Evolutionary conservation across 768 basidiomycete genomes (phyloP).

Genomic region (Auriscalpium orientale): DNA sequence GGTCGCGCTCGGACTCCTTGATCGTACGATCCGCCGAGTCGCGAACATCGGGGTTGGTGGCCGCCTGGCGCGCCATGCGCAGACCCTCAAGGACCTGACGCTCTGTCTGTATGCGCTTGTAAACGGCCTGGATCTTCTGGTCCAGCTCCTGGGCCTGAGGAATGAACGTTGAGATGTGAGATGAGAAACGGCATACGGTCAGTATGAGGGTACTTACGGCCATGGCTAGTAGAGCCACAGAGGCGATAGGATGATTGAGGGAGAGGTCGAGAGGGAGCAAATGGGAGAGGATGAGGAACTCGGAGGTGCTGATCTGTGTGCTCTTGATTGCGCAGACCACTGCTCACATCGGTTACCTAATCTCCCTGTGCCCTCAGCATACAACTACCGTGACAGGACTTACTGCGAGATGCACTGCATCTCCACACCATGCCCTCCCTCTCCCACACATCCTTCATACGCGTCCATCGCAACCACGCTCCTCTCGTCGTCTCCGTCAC

Average conservation of each 20-base stretch:
- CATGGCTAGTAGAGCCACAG: not conserved
- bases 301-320: not conserved
- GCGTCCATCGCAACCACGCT: conserved; percentile 36
- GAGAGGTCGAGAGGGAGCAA: not conserved
- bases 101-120: conserved; percentile 86
- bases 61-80: conserved; percentile 71
- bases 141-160: conserved; percentile 54
- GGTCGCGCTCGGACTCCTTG: conserved; percentile 74
- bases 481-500: conserved; percentile 38
- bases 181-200: not conserved
- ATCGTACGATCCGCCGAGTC: conserved; percentile 78
- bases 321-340: not conserved
- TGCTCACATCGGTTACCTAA: not conserved
- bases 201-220: not conserved
- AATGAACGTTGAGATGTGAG: conserved; percentile 2
- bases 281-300: not conserved
- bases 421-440: conserved; percentile 20
- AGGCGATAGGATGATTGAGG: not conserved
- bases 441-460: conserved; percentile 25
- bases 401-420: not conserved
- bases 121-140: conserved; percentile 89
- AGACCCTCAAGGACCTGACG: conserved; percentile 87
- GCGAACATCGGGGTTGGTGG: conserved; percentile 80
- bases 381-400: not conserved
- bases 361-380: not conserved